Base-by-base conservation (phyloP, 2,329 filamentous ascomycete species). In the Beauveria rudraprayagi region DNA sequence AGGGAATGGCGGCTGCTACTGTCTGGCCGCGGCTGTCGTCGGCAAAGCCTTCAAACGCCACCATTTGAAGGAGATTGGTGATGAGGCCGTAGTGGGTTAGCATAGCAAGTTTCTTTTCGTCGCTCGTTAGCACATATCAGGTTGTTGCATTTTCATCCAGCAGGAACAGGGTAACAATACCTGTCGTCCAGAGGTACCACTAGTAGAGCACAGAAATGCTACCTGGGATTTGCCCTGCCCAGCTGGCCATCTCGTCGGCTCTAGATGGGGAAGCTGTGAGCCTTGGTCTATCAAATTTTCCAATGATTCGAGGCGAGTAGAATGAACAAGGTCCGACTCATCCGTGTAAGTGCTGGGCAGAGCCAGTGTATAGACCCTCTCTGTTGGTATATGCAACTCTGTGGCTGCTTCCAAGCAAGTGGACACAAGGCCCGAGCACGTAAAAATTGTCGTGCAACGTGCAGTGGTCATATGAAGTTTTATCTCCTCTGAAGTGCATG, bases 141-240 rank as follows among this genome's bases (percentile, higher is more conserved):
- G 11, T 14, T 14, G 34, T 1, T 11, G 11, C 34, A 37, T 37
- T 5, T 14, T 11, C 34, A 11, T 11, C 5, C 4, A 37, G 34
- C 34, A 37, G 34, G 34, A 37, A 37, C 5, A 37, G 34, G 34
- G 34, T 2, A 37, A 14, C 1, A 46, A 19, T 60, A 63, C 62
- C 62, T 63, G 62, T 19, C 59, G 40, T 30, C 62, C 62, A 37
- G 62, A 63, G 17, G 62, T 63, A 30, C 62, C 62, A n/a, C 62
- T 63, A 17, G 62, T 63, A 22, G 62, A 41, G 37, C 62, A 63
- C 8, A 44, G 28, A 28, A 47, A 62, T 3, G 62, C 62, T 9
- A 63, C 62, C 6, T 55, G 62, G 43, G 19, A 14, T 19, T 24
- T 46, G 19, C 43, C 43, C n/a, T 41, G 58, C 0, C 50, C 44